phyloP scores from a whole-genome alignment of 306 rosid species.

The Clitoria ternatea region DNA sequence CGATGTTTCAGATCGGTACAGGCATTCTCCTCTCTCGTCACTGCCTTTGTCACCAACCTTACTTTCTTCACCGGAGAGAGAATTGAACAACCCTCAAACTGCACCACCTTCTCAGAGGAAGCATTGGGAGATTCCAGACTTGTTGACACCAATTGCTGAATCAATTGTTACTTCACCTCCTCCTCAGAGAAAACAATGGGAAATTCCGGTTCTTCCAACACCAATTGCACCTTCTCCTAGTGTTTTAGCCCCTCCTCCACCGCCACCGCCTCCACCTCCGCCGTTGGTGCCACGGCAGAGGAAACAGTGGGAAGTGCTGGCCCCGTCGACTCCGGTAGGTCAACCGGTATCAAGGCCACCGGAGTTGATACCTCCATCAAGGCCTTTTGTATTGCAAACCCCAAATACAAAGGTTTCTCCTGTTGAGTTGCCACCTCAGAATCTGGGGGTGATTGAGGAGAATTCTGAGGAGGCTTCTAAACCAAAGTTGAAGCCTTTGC shows the following conservation, averaged over 20 bases:
- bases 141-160: constrained; percentile 30
- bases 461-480: constrained; percentile 54
- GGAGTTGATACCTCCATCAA: constrained; percentile 45
- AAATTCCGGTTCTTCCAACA: constrained; percentile 34
- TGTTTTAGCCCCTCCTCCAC: constrained; percentile 27
- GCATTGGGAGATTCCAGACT: constrained; percentile 45
- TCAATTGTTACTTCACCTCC: constrained; percentile 13
- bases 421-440: constrained; percentile 50
- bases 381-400: constrained; percentile 47
- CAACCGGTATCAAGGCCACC: constrained; percentile 54
- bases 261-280: constrained; percentile 18
- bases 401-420: constrained; percentile 50
- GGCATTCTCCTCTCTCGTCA: constrained; percentile 41
- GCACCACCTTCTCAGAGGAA: constrained; percentile 26
- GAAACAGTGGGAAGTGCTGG: constrained; percentile 44
- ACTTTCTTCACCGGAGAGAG: constrained; percentile 47
- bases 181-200: constrained; percentile 44
- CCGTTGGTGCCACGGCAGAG: constrained; percentile 2
- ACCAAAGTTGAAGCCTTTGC: constrained; percentile 86
- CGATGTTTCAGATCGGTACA: constrained; percentile 43
- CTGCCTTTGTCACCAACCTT: constrained; percentile 38
- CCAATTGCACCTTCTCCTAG: constrained; percentile 6
- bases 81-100: background rate
- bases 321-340: constrained; percentile 29
- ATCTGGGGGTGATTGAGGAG: constrained; percentile 42